phyloP scores from a whole-genome alignment of 73 alveolate species.

The Breviolum minutum region DNA sequence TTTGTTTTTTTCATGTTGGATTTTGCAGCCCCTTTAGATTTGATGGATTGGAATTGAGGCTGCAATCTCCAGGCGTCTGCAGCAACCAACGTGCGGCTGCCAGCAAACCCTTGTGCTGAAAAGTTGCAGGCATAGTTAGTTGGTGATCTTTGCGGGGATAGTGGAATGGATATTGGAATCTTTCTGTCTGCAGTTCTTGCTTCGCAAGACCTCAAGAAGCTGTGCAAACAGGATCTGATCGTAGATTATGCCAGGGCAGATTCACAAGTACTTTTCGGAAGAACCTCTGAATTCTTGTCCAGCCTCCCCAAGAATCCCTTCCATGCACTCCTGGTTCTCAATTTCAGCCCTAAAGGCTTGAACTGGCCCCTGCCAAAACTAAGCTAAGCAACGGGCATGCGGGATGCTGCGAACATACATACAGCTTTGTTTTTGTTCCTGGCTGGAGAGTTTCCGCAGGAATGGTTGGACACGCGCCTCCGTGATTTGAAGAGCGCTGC shows the following conservation, averaged over 20 bases:
- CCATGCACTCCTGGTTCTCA: no score
- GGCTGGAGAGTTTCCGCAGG: background rate
- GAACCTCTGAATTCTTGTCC: no score
- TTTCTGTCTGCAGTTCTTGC: background rate
- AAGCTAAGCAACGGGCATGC: no score
- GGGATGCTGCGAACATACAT: no score
- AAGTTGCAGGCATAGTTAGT: constrained; percentile 34
- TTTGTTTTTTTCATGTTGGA: background rate
- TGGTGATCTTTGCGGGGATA: no score
- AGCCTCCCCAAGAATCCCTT: no score
- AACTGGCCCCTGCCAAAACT: no score
- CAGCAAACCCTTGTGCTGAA: constrained; percentile 71
- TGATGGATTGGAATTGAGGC: background rate
- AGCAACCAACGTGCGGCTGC: constrained; percentile 61
- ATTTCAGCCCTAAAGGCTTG: no score
- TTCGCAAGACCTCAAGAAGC: background rate
- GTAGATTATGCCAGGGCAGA: no score
- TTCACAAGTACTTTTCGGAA: no score
- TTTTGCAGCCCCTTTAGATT: background rate
- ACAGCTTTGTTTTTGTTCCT: background rate
- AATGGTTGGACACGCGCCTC: constrained; percentile 73
- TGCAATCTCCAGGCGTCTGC: constrained; percentile 61
- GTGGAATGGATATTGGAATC: background rate
- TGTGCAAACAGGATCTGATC: no score
- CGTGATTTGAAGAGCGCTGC: constrained; percentile 42